These are phyloP conservation scores for Oldenlandia corymbosa DNA, from an alignment of 257 asterid genomes.

Conservation along the genomic window DNA sequence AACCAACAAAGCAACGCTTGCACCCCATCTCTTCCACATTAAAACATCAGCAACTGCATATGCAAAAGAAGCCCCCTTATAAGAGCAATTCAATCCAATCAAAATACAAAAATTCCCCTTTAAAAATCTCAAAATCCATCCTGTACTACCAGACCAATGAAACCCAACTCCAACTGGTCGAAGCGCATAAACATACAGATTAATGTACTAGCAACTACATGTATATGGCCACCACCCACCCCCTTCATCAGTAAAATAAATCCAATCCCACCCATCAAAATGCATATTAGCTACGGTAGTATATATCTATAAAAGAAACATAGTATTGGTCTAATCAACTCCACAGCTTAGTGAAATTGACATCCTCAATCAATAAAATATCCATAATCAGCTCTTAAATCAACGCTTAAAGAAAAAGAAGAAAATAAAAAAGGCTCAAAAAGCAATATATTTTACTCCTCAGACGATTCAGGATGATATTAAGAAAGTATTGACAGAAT, in stretches of 20 bases:
- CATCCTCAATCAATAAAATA: too few relatives aligned
- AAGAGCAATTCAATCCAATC: neutral
- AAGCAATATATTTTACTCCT: too few relatives aligned
- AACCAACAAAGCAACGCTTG: slow-evolving; percentile 44
- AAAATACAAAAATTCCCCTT: neutral
- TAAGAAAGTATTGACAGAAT: too few relatives aligned
- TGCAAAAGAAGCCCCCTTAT: neutral
- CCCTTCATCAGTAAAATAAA: neutral
- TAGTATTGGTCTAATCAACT: neutral
- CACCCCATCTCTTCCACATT: slow-evolving; percentile 66
- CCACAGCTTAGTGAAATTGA: neutral
- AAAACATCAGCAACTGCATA: slow-evolving; percentile 88
- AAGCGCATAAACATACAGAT: neutral
- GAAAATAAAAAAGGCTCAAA: neutral
- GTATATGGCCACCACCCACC: too few relatives aligned
- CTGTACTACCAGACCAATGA: neutral
- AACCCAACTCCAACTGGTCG: neutral
- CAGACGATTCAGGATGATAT: too few relatives aligned
- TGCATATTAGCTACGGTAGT: neutral
- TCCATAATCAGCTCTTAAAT: too few relatives aligned
- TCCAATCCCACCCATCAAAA: neutral
- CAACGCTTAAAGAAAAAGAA: too few relatives aligned
- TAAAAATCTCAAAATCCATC: neutral
- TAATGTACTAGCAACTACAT: neutral
- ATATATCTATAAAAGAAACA: neutral